Evolutionary conservation across 768 basidiomycete genomes (phyloP).

Genomic region (Kwoniella europaea): DNA sequence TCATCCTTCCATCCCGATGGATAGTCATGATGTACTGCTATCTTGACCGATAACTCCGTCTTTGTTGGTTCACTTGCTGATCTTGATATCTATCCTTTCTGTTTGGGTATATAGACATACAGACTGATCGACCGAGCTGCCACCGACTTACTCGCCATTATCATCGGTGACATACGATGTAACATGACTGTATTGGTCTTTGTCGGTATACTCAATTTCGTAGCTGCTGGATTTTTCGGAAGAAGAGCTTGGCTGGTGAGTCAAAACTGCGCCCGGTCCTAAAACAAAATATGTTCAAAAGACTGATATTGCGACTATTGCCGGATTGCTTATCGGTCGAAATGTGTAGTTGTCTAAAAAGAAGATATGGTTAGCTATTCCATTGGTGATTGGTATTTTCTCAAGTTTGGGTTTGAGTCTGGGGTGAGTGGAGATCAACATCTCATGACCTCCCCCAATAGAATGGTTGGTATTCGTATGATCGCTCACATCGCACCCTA

Average conservation of each 20-base stretch:
- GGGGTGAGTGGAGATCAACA: conserved; percentile 10
- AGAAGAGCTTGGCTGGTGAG: conserved; percentile 29
- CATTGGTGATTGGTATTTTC: conserved; percentile 21
- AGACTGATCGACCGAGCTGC: conserved; percentile 24
- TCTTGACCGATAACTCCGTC: too few species aligned
- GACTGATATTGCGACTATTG: background rate
- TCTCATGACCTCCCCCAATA: too few species aligned
- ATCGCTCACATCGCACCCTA: background rate
- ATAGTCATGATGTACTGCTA: too few species aligned
- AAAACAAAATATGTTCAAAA: too few species aligned
- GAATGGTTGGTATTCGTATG: too few species aligned
- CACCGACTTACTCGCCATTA: conserved; percentile 6
- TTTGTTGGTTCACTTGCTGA: too few species aligned
- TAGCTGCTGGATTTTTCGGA: conserved; percentile 26
- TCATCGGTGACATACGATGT: conserved; percentile 14
- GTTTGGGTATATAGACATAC: conserved; percentile 13
- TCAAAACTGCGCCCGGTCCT: background rate
- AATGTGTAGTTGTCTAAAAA: conserved; percentile 14
- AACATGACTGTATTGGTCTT: conserved; percentile 21
- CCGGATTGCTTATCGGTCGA: background rate
- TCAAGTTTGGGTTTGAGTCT: conserved; percentile 25
- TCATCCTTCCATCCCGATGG: background rate
- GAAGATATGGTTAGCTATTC: conserved; percentile 18
- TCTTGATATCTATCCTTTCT: background rate
- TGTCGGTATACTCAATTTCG: conserved; percentile 22